phyloP scores from a whole-genome alignment of 805 yeast genomes.

The Wickerhamiella australiensis region DNA sequence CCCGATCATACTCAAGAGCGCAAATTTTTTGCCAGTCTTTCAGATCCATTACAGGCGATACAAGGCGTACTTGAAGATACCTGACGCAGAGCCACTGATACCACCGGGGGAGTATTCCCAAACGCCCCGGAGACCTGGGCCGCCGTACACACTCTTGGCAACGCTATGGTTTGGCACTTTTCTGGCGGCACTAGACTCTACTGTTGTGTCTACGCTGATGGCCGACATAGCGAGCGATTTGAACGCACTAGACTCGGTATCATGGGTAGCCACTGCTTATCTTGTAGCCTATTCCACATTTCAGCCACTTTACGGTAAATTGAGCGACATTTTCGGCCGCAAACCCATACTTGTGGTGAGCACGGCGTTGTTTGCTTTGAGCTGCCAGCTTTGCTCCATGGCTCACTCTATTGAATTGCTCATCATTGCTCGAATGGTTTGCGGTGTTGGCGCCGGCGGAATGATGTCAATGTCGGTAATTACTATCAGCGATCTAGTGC shows the following conservation, averaged over 20 bases:
- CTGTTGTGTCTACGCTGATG: conserved; percentile 48
- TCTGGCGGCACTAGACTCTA: conserved; percentile 46
- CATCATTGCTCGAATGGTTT: conserved; percentile 61
- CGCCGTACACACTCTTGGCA: conserved; percentile 9
- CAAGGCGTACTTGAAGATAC: too few species aligned
- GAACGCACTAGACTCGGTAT: conserved; percentile 37
- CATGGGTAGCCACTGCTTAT: conserved; percentile 67
- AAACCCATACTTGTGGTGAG: conserved; percentile 33
- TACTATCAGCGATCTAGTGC: conserved; percentile 62
- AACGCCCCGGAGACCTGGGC: not conserved
- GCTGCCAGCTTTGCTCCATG: conserved; percentile 42
- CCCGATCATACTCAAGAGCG: too few species aligned
- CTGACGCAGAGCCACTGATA: too few species aligned
- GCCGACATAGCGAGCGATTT: conserved; percentile 49
- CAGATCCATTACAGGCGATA: too few species aligned
- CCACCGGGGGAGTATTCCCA: too few species aligned
- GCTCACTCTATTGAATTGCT: conserved; percentile 43
- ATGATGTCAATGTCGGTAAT: conserved; percentile 64
- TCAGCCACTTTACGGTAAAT: conserved; percentile 61
- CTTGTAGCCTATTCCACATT: conserved; percentile 58
- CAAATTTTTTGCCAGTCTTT: too few species aligned
- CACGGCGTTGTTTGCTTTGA: conserved; percentile 34
- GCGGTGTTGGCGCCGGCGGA: conserved; percentile 92
- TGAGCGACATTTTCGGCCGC: conserved; percentile 46
- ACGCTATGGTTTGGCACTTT: conserved; percentile 29